Evolutionary conservation across 2,329 filamentous ascomycete genomes (phyloP), one percentile per base, ranked within the genome.

Genomic region (Pseudopithomyces maydicus): DNA sequence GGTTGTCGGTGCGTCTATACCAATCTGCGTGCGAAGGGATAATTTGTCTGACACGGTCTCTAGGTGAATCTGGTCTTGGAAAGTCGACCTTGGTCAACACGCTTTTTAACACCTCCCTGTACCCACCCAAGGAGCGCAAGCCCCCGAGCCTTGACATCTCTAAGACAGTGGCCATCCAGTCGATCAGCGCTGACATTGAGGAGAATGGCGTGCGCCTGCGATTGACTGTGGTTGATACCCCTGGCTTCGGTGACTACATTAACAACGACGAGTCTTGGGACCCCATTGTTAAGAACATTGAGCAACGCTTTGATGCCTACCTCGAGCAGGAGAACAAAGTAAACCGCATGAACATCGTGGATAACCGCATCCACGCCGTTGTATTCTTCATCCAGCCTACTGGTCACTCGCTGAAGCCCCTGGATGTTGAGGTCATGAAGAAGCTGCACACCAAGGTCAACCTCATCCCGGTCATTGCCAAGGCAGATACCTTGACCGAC

Each of bases 181-280:
- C 81, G 52, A 82, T 83, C 71, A 82, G 80, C 66, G 81, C 81
- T 59, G 81, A 83, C 58, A 99, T 99, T 67, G 95, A 99, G 81
- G 95, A 99, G 83, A 97, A 97, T 64, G 95, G 95, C 65, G 95
- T 99, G 58, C 93, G 95, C 75, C 89, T 99, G 64, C 91, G 95
- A 58, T 81, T 99, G 77, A 99, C 94, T 12, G 95, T 99, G 52
- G 95, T 99, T 64, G 95, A 99, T 70, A 99, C 95, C 10, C 95
- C 95, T 42, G 95, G 95, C 63, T 99, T 99, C 71, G 95, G 95
- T 73, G 95, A 99, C 81, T 99, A 98, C 75, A 95, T 99, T 75
- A 99, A 99, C 89, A 99, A 99, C 77, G 95, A 98, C 73, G 95
- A 98, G 81, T 99, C 95, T 26, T 99, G 95, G 95, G 88, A 95